A percentile compares a stretch with the other conserved stretches of the same genome.
phyloP scores from a whole-genome alignment of 441 rosid genomes.

The Populus hybrid region DNA sequence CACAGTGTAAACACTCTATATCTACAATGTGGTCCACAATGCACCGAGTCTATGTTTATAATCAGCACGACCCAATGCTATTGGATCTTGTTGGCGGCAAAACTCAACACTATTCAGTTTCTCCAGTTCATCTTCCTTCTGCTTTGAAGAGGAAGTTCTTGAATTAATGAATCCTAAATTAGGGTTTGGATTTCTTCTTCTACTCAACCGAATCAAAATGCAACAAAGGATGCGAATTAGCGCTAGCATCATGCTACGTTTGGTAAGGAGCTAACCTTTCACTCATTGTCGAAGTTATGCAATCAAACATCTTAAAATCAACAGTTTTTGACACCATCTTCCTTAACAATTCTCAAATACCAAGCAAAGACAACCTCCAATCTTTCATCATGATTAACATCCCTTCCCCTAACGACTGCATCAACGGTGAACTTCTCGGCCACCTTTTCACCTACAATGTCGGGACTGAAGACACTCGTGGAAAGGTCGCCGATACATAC shows the following conservation, averaged over 20 bases:
- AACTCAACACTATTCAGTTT: no score
- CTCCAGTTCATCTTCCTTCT: background rate
- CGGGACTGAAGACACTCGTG: constrained; percentile 28
- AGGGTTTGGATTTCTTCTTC: background rate
- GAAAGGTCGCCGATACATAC: constrained; percentile 8
- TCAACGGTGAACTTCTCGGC: constrained; percentile 33
- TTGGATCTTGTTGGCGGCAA: no score
- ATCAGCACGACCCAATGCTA: no score
- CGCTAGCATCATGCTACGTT: no score
- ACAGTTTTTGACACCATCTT: constrained; percentile 26
- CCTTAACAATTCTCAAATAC: constrained; percentile 32
- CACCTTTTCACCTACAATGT: constrained; percentile 35
- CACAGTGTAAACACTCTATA: fast-evolving
- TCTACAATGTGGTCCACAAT: no score
- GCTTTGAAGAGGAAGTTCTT: background rate
- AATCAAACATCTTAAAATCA: constrained; percentile 11
- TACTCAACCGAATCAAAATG: constrained; percentile 41
- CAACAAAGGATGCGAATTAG: constrained; percentile 23
- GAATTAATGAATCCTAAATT: background rate
- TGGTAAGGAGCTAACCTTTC: constrained; percentile 27
- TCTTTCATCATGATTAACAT: constrained; percentile 28
- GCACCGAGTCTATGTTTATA: no score
- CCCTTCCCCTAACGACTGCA: constrained; percentile 57
- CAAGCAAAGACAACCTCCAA: constrained; percentile 29
- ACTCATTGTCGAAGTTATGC: constrained; percentile 29